Conservation (phyloP, 768 basidiomycete genomes). For the Naganishia randhawae region DNA sequence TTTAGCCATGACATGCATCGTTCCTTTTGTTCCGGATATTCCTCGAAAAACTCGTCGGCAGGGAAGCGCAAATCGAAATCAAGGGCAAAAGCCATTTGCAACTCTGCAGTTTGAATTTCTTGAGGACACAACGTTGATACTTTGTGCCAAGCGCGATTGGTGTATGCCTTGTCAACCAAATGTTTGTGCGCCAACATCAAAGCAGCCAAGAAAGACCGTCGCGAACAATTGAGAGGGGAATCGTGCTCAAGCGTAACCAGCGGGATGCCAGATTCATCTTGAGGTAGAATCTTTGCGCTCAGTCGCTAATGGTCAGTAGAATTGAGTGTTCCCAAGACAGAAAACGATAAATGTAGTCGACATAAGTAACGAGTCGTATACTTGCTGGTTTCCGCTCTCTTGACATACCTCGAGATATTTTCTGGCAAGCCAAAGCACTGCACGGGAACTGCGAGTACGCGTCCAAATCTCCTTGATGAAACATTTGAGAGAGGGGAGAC, state of each 20-base stretch:
- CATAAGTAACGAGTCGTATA: background rate
- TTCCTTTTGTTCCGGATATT: conserved; percentile 19
- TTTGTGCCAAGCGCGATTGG: conserved; percentile 90
- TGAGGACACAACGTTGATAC: conserved; percentile 78
- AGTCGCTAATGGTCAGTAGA: background rate
- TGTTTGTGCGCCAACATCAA: conserved; percentile 88
- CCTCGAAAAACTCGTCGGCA: conserved; percentile 22
- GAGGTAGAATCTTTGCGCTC: conserved; percentile 12
- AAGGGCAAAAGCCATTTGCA: conserved; percentile 77
- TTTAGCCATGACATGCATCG: conserved; percentile 17
- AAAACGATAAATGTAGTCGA: background rate
- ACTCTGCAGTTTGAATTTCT: conserved; percentile 84
- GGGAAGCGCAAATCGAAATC: conserved; percentile 93
- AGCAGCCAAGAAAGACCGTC: conserved; percentile 80
- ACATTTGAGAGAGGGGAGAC: conserved; percentile 25
- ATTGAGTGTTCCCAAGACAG: background rate
- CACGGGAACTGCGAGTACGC: conserved; percentile 31
- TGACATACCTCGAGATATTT: conserved; percentile 31
- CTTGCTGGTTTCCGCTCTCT: background rate
- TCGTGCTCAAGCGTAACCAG: conserved; percentile 14
- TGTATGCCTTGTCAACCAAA: conserved; percentile 87
- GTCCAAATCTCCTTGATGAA: conserved; percentile 33
- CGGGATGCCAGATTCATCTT: conserved; percentile 6
- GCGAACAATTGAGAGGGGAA: conserved; percentile 66
- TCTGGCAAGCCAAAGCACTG: conserved; percentile 27